phyloP scores from a whole-genome alignment of 192 early-diverging fungal species.

The Coemansia sp. region DNA sequence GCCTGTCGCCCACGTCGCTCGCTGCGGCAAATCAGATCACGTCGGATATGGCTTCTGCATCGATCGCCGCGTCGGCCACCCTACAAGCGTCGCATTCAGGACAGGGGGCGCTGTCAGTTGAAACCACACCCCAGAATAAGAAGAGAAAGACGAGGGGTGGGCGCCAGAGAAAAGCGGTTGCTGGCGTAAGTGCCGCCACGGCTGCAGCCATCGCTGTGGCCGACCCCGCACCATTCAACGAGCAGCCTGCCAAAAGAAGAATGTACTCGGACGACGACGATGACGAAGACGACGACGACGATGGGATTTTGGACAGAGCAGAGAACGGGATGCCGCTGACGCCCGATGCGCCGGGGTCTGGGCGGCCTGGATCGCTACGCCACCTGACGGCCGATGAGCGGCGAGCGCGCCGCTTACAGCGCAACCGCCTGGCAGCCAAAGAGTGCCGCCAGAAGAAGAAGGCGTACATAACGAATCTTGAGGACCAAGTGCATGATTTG shows the following conservation, averaged over 20 bases:
- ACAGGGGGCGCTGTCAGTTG: neutral
- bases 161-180: slow-evolving; percentile 20
- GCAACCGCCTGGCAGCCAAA: slow-evolving; percentile 81
- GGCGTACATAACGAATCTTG: slow-evolving; percentile 72
- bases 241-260: neutral
- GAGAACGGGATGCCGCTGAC: slow-evolving; percentile 47
- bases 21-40: slow-evolving; percentile 9
- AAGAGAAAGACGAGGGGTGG: neutral
- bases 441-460: slow-evolving; percentile 87
- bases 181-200: slow-evolving; percentile 15
- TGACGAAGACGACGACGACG: slow-evolving; percentile 16
- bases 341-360: slow-evolving; percentile 54
- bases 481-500: slow-evolving; percentile 62
- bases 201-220: slow-evolving; percentile 6
- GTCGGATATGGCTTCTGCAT: neutral
- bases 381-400: slow-evolving; percentile 70
- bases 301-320: slow-evolving; percentile 1
- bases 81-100: neutral
- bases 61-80: slow-evolving; percentile 4
- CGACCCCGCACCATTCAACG: neutral
- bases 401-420: slow-evolving; percentile 71
- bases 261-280: neutral
- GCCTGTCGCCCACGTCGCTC: slow-evolving; percentile 20
- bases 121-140: neutral
- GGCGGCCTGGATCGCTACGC: slow-evolving; percentile 51